Percentiles rank a stretch among this genome's conserved stretches.
phyloP scores from a whole-genome alignment of 352 stramenopile genomes.

The Phytophthora palmivora region DNA sequence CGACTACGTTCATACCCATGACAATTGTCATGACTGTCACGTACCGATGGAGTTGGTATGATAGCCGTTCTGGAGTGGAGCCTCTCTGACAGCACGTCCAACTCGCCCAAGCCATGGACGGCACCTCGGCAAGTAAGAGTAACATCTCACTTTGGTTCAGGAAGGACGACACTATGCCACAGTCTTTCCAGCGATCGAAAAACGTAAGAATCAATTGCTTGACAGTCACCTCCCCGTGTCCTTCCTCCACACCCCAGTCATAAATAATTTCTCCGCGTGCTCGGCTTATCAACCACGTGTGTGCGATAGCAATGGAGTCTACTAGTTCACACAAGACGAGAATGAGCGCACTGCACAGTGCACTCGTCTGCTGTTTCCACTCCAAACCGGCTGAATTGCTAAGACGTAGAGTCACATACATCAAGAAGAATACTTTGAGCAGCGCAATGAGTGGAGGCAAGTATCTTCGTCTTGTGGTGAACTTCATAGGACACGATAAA shows the following conservation, averaged over 20 bases:
- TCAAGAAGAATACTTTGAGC: slow-evolving; percentile 37
- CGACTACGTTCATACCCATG: slow-evolving; percentile 38
- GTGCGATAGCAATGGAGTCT: slow-evolving; percentile 28
- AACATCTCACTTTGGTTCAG: slow-evolving; percentile 40
- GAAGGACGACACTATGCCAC: slow-evolving; percentile 41
- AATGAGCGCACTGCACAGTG: slow-evolving; percentile 37
- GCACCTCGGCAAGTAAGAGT: slow-evolving; percentile 29
- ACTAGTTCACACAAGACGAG: slow-evolving; percentile 41
- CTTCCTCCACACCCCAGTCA: slow-evolving; percentile 22
- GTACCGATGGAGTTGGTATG: slow-evolving; percentile 40
- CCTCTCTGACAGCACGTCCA: slow-evolving; percentile 35
- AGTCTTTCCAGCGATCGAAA: slow-evolving; percentile 47
- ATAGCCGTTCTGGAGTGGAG: slow-evolving; percentile 30
- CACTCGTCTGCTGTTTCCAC: slow-evolving; percentile 35
- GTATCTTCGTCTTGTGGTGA: slow-evolving; percentile 32
- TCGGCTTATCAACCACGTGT: slow-evolving; percentile 38
- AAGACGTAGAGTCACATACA: slow-evolving; percentile 32
- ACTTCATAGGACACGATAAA: slow-evolving; percentile 28
- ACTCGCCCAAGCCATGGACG: slow-evolving; percentile 39
- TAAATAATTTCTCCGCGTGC: slow-evolving; percentile 28
- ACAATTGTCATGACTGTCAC: slow-evolving; percentile 43
- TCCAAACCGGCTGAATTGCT: slow-evolving; percentile 19
- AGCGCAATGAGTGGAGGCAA: slow-evolving; percentile 36
- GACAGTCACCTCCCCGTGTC: slow-evolving; percentile 15
- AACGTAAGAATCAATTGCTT: slow-evolving; percentile 40